These are phyloP conservation scores for Fusarium siculi DNA, from an alignment of 2,329 filamentous ascomycete genomes.

Conservation along the genomic window DNA sequence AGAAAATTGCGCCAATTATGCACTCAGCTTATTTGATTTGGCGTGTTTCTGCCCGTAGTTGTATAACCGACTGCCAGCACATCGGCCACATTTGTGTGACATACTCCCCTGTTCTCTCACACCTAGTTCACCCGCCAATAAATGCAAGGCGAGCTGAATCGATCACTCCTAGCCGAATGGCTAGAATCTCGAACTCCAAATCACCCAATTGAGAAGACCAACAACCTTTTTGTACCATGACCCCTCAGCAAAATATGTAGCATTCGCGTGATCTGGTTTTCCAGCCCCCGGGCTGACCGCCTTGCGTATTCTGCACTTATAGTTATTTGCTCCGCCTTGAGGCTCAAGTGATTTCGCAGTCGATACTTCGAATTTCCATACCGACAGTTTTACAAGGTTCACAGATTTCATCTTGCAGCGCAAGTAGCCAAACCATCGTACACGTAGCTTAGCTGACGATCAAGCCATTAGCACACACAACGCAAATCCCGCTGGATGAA, in stretches of 20 bases:
- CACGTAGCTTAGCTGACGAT: too few species aligned
- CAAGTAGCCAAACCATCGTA: too few species aligned
- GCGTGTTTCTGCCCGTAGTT: too few species aligned
- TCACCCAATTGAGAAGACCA: not conserved
- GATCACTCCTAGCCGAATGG: accelerated
- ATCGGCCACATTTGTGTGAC: not conserved
- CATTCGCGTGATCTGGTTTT: accelerated
- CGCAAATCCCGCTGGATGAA: too few species aligned
- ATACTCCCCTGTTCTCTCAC: accelerated
- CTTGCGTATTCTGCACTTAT: not conserved
- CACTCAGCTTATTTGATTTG: accelerated
- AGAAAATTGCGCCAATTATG: not conserved
- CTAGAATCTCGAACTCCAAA: too few species aligned
- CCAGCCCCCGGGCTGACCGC: accelerated
- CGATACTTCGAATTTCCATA: too few species aligned
- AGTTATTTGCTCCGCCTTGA: not conserved
- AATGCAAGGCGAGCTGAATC: not conserved
- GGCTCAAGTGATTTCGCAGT: too few species aligned
- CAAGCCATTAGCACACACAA: too few species aligned
- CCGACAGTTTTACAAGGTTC: too few species aligned
- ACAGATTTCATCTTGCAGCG: too few species aligned
- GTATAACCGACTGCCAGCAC: not conserved
- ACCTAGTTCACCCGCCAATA: accelerated
- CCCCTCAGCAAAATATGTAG: not conserved
- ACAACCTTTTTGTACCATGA: accelerated